phyloP scores from a whole-genome alignment of 306 rosid genomes.

The Prosopis cineraria region DNA sequence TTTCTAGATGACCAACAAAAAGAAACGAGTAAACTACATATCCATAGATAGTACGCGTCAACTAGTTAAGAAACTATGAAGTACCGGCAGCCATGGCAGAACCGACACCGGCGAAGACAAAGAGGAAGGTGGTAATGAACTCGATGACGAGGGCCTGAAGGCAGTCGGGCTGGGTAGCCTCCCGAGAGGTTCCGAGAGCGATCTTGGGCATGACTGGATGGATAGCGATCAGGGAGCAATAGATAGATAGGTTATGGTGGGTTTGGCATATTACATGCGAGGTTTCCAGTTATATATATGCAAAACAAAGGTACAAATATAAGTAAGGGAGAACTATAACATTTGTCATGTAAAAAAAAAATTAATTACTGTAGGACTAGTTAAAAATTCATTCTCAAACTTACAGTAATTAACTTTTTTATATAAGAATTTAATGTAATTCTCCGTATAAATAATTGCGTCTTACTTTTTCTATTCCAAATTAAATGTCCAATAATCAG shows the following conservation, averaged over 20 bases:
- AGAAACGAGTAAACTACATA: neutral
- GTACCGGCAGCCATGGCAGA: constrained; percentile 73
- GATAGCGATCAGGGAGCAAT: neutral
- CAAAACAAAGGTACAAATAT: constrained; percentile 15
- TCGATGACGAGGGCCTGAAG: constrained; percentile 76
- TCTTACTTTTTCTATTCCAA: neutral
- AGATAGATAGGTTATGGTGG: too few relatives aligned
- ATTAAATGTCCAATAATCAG: neutral
- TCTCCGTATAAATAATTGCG: too few relatives aligned
- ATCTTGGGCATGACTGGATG: constrained; percentile 57
- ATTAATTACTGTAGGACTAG: too few relatives aligned
- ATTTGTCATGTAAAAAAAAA: too few relatives aligned
- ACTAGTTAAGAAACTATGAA: neutral
- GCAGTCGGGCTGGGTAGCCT: constrained; percentile 69
- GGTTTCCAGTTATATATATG: neutral
- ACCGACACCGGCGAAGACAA: constrained; percentile 84
- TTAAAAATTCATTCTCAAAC: too few relatives aligned
- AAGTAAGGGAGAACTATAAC: too few relatives aligned
- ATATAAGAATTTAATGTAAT: too few relatives aligned
- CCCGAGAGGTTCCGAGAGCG: constrained; percentile 62
- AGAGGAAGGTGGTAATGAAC: constrained; percentile 82
- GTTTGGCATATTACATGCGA: neutral
- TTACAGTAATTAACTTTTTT: too few relatives aligned
- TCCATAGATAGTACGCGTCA: neutral
- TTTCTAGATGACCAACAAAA: constrained; percentile 39